Evolutionary conservation across 768 basidiomycete species (phyloP), one percentile per base, ranked within the genome.

Genomic region (Lactarius sp.): DNA sequence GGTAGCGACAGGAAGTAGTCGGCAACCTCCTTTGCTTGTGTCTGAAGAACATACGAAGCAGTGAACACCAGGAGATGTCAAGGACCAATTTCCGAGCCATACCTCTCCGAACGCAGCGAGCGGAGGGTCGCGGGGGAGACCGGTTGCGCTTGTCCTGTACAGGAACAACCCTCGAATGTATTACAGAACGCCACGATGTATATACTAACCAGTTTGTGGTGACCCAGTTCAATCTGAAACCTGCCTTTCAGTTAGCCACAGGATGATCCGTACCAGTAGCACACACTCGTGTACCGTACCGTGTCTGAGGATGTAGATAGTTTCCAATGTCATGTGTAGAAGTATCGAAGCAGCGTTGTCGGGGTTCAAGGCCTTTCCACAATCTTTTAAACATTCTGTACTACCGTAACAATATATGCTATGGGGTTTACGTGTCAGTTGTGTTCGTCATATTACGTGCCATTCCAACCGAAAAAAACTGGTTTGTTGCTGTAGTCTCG

Each of bases 181-280:
- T 33, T 47, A 39, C 18, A 10, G 18, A 18, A 9, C 8, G 22
- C 22, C 22, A 27, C 22, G 20, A 49, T 14, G 18, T 5, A 2
- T 34, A 61, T 49, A 64, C 82, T 70, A 60, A 88, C 90, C 91
- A 92, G 52, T 76, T 78, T 9, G 76, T 76, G 39, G 80, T 83
- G 37, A 86, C 72, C 89, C 89, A 92, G 74, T 88, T 92, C 63
- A 86, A 69, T 70, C 90, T 79, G 68, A 85, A 92, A 47, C 91
- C 90, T 92, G 72, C 13, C 18, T 18, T 36, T 62, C 52, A 61
- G 53, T 62, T 61, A 62, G 60, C 69, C 33, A 5, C n/a, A 51
- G 33, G 8, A 13, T 14, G 34, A 36, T 37, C 33, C 6, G 20
- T 9, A 27, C 27, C 27, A 27, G 27, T 27, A 59, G 37, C 27